Evolutionary conservation across 2,329 filamentous ascomycete species (phyloP).

Genomic region (Calycina herbarum): DNA sequence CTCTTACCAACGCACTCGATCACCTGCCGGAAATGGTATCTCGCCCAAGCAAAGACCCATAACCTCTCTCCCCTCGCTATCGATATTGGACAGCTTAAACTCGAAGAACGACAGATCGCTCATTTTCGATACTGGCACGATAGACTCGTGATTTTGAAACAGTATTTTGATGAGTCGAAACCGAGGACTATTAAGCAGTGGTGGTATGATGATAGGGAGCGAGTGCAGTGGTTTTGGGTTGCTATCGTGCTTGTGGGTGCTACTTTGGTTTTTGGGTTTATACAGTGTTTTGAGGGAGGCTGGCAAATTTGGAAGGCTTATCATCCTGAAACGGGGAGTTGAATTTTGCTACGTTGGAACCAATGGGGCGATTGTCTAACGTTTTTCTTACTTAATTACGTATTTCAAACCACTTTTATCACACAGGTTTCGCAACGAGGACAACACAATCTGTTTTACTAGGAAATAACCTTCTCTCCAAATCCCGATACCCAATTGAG

Average conservation of each 20-base stretch:
- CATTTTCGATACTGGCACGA: conserved; percentile 45
- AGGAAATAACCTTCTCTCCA: not conserved
- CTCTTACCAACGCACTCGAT: conserved; percentile 38
- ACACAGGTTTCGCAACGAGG: too few relatives aligned
- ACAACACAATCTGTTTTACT: not conserved
- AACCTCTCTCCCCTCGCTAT: conserved; percentile 35
- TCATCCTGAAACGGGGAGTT: not conserved
- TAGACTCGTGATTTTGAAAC: conserved; percentile 44
- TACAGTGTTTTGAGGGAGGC: conserved; percentile 44
- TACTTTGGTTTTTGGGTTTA: conserved; percentile 38
- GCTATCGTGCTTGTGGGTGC: conserved; percentile 13
- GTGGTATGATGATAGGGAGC: conserved; percentile 46
- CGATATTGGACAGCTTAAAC: conserved; percentile 36
- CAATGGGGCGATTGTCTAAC: too few relatives aligned
- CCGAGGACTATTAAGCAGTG: conserved; percentile 41
- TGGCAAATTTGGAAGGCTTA: conserved; percentile 39
- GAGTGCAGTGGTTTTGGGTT: conserved; percentile 42
- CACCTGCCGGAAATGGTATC: conserved; percentile 30
- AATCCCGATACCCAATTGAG: too few relatives aligned
- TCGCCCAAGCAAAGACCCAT: conserved; percentile 18
- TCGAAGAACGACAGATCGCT: conserved; percentile 39
- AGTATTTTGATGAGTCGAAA: conserved; percentile 42
- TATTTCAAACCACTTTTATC: too few relatives aligned
- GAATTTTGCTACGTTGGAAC: not conserved
- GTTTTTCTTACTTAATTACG: too few relatives aligned